These are phyloP conservation scores for Musa balbisiana DNA, from an alignment of 202 grass and related monocot genomes.

Conservation along the genomic window DNA sequence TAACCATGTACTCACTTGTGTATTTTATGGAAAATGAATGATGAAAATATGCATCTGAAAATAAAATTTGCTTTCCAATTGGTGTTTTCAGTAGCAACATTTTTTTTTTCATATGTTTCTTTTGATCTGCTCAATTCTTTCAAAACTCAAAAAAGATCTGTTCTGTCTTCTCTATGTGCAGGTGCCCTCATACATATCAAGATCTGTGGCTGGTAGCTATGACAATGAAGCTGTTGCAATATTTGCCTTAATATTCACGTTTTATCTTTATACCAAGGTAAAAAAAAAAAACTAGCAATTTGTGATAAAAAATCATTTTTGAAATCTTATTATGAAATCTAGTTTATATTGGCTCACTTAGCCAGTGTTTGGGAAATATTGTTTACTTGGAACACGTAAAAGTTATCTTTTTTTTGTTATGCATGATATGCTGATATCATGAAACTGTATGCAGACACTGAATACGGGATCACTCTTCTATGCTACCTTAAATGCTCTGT, in stretches of 20 bases:
- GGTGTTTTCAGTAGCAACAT: neutral
- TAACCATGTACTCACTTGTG: constrained; percentile 20
- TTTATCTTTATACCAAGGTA: constrained; percentile 99
- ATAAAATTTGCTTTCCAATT: neutral
- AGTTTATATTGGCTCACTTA: neutral
- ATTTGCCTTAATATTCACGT: constrained; percentile 95
- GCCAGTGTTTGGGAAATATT: neutral
- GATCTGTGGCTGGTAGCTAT: constrained; percentile 99
- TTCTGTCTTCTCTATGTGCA: constrained; percentile 17
- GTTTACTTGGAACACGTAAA: neutral
- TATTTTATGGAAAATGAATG: neutral
- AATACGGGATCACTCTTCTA: constrained; percentile 99
- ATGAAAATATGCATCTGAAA: neutral
- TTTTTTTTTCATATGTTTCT: neutral
- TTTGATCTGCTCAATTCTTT: neutral
- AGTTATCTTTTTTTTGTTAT: too few relatives aligned
- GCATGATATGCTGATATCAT: too few relatives aligned
- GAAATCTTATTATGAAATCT: constrained; percentile 22
- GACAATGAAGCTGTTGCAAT: constrained; percentile 99
- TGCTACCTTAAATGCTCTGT: constrained; percentile 89
- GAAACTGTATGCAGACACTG: constrained; percentile 46
- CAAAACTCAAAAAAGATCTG: neutral
- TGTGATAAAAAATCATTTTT: constrained; percentile 22
- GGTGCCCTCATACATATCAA: constrained; percentile 98
- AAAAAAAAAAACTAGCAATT: constrained; percentile 7